These are phyloP conservation scores for Cubamyces sp. DNA, from an alignment of 768 basidiomycete species.

Conservation along the genomic window DNA sequence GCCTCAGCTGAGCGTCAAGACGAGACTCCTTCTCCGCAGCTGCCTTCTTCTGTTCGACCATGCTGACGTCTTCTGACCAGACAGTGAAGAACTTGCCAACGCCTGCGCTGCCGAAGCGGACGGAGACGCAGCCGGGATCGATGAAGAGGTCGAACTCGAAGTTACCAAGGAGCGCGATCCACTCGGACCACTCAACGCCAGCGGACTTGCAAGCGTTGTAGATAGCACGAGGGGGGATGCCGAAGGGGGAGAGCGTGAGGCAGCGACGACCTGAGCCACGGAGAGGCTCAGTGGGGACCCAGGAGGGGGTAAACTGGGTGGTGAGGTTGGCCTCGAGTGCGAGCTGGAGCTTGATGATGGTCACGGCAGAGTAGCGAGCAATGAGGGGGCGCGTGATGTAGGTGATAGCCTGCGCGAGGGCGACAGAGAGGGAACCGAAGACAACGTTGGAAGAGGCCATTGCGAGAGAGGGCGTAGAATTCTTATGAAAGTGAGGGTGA, in stretches of 20 bases:
- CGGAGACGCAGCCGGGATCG: constrained; percentile 77
- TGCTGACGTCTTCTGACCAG: constrained; percentile 61
- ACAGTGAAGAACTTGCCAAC: constrained; percentile 59
- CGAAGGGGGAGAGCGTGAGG: constrained; percentile 70
- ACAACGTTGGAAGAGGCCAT: constrained; percentile 41
- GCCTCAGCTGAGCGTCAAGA: constrained; percentile 28
- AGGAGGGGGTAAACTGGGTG: constrained; percentile 67
- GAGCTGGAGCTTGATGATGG: constrained; percentile 70
- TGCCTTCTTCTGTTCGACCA: constrained; percentile 35
- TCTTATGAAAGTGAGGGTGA: constrained; percentile 24
- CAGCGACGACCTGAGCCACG: constrained; percentile 74
- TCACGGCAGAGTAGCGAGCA: constrained; percentile 57
- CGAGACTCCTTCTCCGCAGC: constrained; percentile 23
- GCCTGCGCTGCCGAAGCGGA: constrained; percentile 54
- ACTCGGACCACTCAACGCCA: constrained; percentile 80
- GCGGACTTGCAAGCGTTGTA: constrained; percentile 71
- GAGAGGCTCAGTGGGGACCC: constrained; percentile 66
- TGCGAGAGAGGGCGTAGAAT: constrained; percentile 17
- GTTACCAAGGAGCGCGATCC: constrained; percentile 72
- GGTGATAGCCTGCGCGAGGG: constrained; percentile 74
- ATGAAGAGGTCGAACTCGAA: constrained; percentile 79
- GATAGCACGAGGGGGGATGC: constrained; percentile 71
- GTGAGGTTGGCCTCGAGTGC: constrained; percentile 75
- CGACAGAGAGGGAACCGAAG: constrained; percentile 53
- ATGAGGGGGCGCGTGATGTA: constrained; percentile 73